Conservation (phyloP, 2,329 filamentous ascomycete genomes). For the Diplodia mutila region DNA sequence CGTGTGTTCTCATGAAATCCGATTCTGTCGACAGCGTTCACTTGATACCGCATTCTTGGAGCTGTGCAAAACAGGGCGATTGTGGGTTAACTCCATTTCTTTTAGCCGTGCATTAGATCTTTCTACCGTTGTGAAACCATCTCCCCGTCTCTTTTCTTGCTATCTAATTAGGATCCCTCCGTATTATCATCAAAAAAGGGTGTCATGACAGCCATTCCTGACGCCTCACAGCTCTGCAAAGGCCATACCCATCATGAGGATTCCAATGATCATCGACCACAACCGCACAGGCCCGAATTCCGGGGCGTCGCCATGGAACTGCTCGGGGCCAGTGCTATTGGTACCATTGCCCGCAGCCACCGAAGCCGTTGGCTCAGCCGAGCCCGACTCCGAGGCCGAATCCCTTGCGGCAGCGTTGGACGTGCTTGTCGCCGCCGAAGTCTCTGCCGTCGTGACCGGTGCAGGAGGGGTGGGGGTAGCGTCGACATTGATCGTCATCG, state of each 20-base stretch:
- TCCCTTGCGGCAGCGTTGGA: neutral
- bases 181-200: neutral
- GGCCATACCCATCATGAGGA: conserved; percentile 15
- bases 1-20: conserved; percentile 61
- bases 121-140: neutral
- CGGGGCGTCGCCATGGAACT: conserved; percentile 13
- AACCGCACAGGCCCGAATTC: conserved; percentile 20
- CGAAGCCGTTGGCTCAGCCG: conserved; percentile 1
- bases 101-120: neutral
- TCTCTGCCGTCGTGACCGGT: neutral
- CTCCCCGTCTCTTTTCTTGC: neutral
- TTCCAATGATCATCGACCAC: conserved; percentile 16
- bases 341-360: neutral
- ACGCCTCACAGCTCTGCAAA: conserved; percentile 28
- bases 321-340: neutral
- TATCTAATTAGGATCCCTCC: neutral
- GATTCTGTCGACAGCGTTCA: neutral
- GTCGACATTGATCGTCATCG: neutral
- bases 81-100: neutral
- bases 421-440: neutral
- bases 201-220: neutral
- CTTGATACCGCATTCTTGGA: neutral
- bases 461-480: neutral
- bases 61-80: neutral
- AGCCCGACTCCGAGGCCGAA: neutral